phyloP scores from a whole-genome alignment of 805 yeast genomes.

The Barnettozyma siamensis region DNA sequence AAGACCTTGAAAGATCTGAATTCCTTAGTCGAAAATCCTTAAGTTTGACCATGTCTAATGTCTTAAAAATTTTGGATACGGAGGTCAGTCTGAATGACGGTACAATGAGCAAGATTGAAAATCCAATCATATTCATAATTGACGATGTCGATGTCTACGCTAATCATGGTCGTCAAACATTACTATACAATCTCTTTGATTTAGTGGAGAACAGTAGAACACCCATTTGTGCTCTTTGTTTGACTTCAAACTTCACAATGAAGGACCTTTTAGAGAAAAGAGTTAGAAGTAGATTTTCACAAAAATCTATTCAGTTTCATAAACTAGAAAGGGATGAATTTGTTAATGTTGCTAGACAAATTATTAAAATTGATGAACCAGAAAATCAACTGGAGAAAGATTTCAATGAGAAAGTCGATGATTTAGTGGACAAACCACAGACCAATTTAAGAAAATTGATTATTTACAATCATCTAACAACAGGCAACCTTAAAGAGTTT shows the following conservation, averaged over 20 bases:
- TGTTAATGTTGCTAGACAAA: slow-evolving; percentile 38
- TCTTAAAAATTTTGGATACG: slow-evolving; percentile 47
- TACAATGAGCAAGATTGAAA: slow-evolving; percentile 12
- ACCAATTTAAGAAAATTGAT: slow-evolving; percentile 33
- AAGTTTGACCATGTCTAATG: slow-evolving; percentile 55
- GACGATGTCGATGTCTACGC: slow-evolving; percentile 86
- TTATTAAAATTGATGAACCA: slow-evolving; percentile 29
- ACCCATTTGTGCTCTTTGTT: slow-evolving; percentile 79
- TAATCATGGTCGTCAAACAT: slow-evolving; percentile 65
- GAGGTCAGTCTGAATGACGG: slow-evolving; percentile 14
- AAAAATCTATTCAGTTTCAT: slow-evolving; percentile 58
- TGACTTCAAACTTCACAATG: slow-evolving; percentile 67
- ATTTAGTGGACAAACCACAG: slow-evolving; percentile 20
- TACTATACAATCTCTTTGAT: slow-evolving; percentile 84
- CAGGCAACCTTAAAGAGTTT: slow-evolving; percentile 50
- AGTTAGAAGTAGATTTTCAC: slow-evolving; percentile 85
- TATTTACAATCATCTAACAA: slow-evolving; percentile 47
- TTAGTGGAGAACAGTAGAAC: slow-evolving; percentile 63
- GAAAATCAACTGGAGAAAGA: slow-evolving; percentile 24
- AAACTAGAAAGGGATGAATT: slow-evolving; percentile 44
- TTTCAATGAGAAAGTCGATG: slow-evolving; percentile 42
- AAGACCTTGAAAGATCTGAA: slow-evolving; percentile 21
- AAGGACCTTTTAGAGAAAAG: slow-evolving; percentile 85
- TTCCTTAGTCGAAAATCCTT: slow-evolving; percentile 47
- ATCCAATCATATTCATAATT: slow-evolving; percentile 66